phyloP scores from a whole-genome alignment of 2,329 filamentous ascomycete species.

The Paraconiothyrium brasiliense region DNA sequence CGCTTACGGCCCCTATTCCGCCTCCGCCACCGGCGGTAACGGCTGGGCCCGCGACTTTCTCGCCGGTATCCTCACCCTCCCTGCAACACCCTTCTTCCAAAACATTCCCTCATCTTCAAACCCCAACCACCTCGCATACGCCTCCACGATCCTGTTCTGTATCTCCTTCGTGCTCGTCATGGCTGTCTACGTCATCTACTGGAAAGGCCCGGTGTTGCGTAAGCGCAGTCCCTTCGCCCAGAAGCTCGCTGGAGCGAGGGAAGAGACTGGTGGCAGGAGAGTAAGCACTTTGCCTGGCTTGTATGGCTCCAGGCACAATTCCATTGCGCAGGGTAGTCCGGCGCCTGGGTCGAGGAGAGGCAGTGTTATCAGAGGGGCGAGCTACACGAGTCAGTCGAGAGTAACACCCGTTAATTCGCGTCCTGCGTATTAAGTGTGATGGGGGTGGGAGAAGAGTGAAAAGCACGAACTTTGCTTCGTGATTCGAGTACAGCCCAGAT shows the following conservation, averaged over 20 bases:
- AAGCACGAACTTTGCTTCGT: no score
- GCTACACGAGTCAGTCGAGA: slow-evolving; percentile 11
- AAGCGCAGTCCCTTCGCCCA: slow-evolving; percentile 64
- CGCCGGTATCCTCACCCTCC: slow-evolving; percentile 76
- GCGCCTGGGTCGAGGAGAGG: slow-evolving; percentile 38
- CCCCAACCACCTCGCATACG: slow-evolving; percentile 60
- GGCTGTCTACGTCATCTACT: slow-evolving; percentile 59
- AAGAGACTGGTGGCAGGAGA: slow-evolving; percentile 43
- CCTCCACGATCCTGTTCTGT: slow-evolving; percentile 65
- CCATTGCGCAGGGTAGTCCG: slow-evolving; percentile 28
- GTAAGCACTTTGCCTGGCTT: slow-evolving; percentile 42
- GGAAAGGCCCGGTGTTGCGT: slow-evolving; percentile 65
- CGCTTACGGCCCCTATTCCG: slow-evolving; percentile 77
- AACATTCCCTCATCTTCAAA: slow-evolving; percentile 45
- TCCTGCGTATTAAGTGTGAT: neutral
- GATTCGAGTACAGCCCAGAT: neutral
- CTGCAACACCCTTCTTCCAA: slow-evolving; percentile 68
- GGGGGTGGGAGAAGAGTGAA: neutral
- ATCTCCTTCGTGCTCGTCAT: slow-evolving; percentile 58
- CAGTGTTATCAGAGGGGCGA: slow-evolving; percentile 39
- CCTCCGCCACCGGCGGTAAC: slow-evolving; percentile 80
- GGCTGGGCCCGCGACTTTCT: slow-evolving; percentile 80
- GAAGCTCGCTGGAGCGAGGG: slow-evolving; percentile 48
- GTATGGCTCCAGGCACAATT: slow-evolving; percentile 44
- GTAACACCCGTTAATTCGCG: neutral